Evolutionary conservation across 495 filamentous ascomycete species (phyloP), one percentile per base, ranked within the genome.

Genomic region (Lophiotrema nucula): DNA sequence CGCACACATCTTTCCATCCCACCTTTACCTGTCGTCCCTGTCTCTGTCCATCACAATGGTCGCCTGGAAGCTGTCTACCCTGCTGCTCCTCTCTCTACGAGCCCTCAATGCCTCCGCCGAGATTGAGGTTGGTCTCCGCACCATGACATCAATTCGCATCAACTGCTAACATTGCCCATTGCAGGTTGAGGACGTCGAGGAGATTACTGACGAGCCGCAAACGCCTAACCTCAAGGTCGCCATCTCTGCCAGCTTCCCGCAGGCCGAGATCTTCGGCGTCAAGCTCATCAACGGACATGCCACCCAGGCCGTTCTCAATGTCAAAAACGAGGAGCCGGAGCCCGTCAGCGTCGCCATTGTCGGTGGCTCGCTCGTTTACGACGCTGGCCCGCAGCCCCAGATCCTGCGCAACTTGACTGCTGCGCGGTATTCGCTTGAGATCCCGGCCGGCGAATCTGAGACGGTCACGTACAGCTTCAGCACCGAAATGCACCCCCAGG

Each of bases 241-340:
- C 18, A 80, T 93, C 62, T 77, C 80, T 56, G 84, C 90, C 43
- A 82, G 82, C 52, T 98, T 97, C 81, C 89, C 90, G 39, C 80
- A 88, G 27, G 83, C 88, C 69, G 89, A 93, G 76, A 86, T 96
- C 76, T 95, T 96, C 64, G 93, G 93, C 61, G 83, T 97, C 61
- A 96, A 96, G 81, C 83, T 97, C 51, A 82, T 97, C 76, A 98
- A 98, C 70, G 89, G 90, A 67, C 83, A 86, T 58, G 81, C 90
- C n/a, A 96, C 90, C 47, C 81, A 84, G 70, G 86, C 92, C 4
- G 76, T 95, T 27, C 76, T 98, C 67, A 81, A 86, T 58, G 78
- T 97, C 69, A 80, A 79, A 72, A 98, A 98, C 77, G 78, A 88
- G 54, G 93, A 98, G 76, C 80, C 83, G 3, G 77, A 75, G 47